phyloP scores from a whole-genome alignment of 2,329 filamentous ascomycete genomes.

The Arthrobotrys sphaeroides region DNA sequence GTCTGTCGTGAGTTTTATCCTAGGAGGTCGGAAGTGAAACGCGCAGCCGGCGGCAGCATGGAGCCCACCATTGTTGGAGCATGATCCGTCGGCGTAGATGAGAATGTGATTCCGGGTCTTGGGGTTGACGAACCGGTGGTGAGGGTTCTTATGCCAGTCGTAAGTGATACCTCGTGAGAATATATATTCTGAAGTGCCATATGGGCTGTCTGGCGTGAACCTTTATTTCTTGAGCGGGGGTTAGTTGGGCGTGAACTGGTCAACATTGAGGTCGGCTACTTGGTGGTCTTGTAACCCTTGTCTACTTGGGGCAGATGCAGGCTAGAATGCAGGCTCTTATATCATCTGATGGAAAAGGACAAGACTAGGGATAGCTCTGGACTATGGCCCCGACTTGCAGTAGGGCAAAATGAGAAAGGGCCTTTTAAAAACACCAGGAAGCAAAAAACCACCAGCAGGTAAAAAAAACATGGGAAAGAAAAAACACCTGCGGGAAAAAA shows the following conservation, averaged over 20 bases:
- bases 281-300: no score
- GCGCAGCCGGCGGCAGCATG: conserved; percentile 58
- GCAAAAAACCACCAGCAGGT: no score
- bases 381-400: no score
- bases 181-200: conserved; percentile 11
- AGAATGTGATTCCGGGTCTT: conserved; percentile 60
- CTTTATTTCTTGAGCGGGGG: background rate
- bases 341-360: no score
- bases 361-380: no score
- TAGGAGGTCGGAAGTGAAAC: conserved; percentile 26
- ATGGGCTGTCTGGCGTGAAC: conserved; percentile 1
- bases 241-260: background rate
- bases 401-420: no score
- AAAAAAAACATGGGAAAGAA: no score
- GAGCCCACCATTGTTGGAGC: conserved; percentile 62
- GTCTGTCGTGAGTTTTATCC: background rate
- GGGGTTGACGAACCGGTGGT: conserved; percentile 58
- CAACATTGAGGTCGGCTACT: no score
- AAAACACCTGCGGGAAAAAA: no score
- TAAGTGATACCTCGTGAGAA: conserved; percentile 8
- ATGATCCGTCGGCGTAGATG: conserved; percentile 65
- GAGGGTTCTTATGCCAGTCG: background rate
- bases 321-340: no score
- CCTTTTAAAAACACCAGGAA: no score
- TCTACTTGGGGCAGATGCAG: no score